Percentiles rank a stretch among this genome's conserved stretches.
phyloP scores from a whole-genome alignment of 495 filamentous ascomycete genomes.

The Aspergillus homomorphus region DNA sequence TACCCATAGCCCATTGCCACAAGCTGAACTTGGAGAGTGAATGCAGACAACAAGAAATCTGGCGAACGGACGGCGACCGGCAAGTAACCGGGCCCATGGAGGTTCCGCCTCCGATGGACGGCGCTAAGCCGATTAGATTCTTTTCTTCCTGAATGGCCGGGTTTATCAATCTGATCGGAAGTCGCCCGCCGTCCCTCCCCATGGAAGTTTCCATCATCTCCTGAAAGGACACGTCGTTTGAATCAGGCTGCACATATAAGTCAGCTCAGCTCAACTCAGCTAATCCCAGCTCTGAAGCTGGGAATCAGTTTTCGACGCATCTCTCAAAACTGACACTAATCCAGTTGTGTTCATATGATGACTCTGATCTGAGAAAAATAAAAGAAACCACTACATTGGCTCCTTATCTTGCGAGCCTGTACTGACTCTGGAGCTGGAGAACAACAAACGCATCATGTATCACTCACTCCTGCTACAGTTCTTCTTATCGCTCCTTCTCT shows the following conservation, averaged over 20 bases:
- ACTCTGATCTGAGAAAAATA: neutral
- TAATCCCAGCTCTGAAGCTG: neutral
- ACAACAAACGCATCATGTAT: slow-evolving; percentile 15
- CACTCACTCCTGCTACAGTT: slow-evolving; percentile 7
- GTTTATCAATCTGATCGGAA: slow-evolving; percentile 2
- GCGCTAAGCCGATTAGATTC: neutral
- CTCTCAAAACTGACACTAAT: neutral
- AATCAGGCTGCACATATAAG: neutral
- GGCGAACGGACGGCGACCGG: neutral
- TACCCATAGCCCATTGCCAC: slow-evolving; percentile 26
- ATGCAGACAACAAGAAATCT: neutral
- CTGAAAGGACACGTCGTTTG: slow-evolving; percentile 2
- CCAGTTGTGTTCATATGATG: neutral
- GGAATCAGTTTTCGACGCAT: neutral
- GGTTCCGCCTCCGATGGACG: neutral
- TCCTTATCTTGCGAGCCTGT: neutral
- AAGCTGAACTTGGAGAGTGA: neutral
- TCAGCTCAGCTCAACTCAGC: neutral
- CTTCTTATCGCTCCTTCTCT: slow-evolving; percentile 26
- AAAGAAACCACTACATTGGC: neutral
- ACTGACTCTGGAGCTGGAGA: neutral
- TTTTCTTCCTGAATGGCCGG: neutral
- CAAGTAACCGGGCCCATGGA: neutral
- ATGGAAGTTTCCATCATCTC: neutral
- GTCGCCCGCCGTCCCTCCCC: neutral